These are phyloP conservation scores for button mushroom (Agaricus bisporus) DNA, from an alignment of 768 basidiomycete genomes.

Conservation along the genomic window DNA sequence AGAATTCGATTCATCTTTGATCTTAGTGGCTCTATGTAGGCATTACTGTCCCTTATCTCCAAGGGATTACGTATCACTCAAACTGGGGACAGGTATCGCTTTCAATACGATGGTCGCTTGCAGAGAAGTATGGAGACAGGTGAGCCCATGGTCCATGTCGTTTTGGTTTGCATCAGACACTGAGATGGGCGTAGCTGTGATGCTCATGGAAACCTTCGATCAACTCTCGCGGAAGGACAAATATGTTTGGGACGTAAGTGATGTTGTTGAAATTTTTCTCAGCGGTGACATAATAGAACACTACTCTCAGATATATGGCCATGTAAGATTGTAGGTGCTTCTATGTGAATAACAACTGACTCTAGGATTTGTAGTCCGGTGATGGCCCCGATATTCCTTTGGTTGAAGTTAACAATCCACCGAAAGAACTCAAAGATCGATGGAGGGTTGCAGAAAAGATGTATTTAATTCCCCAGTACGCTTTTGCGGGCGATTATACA, in stretches of 20 bases:
- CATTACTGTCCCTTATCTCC: constrained; percentile 17
- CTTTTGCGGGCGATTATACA: constrained; percentile 64
- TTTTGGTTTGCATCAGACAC: neutral
- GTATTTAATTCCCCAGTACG: constrained; percentile 61
- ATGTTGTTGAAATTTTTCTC: neutral
- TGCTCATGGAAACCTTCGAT: constrained; percentile 70
- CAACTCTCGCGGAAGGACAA: constrained; percentile 60
- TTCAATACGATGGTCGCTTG: constrained; percentile 66
- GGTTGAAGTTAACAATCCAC: constrained; percentile 42
- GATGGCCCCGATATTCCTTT: constrained; percentile 53
- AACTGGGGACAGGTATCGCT: constrained; percentile 46
- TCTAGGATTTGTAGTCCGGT: constrained; percentile 40
- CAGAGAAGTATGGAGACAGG: constrained; percentile 62
- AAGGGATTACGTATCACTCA: neutral
- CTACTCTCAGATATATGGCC: constrained; percentile 47
- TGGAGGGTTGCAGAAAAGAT: constrained; percentile 71
- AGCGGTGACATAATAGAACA: neutral
- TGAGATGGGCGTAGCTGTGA: constrained; percentile 40
- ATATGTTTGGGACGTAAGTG: constrained; percentile 70
- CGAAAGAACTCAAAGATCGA: constrained; percentile 47
- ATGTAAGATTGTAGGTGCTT: constrained; percentile 35
- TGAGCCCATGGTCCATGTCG: constrained; percentile 15
- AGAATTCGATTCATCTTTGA: constrained; percentile 66
- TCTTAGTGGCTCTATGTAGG: constrained; percentile 69
- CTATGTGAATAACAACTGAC: neutral